These are phyloP conservation scores for Orobanche coerulescens DNA, from an alignment of 257 asterid species.

Conservation along the genomic window DNA sequence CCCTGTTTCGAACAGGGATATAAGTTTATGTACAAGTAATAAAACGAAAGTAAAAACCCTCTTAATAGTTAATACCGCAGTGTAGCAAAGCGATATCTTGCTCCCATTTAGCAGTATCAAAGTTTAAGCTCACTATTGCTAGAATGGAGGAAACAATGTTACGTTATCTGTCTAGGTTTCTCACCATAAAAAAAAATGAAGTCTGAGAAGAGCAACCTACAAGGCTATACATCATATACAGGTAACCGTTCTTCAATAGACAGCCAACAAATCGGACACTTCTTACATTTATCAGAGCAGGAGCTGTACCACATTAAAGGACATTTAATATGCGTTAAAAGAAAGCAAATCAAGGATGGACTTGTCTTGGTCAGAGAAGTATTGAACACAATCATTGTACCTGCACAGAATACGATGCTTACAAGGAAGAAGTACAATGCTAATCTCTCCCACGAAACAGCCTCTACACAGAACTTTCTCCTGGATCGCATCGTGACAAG, in stretches of 20 bases:
- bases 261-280: constrained; percentile 87
- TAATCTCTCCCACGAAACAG: constrained; percentile 92
- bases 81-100: constrained; percentile 22
- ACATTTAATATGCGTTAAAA: neutral
- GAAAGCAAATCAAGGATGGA: neutral
- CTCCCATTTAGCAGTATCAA: constrained; percentile 36
- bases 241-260: constrained; percentile 65
- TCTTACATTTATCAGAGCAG: constrained; percentile 79
- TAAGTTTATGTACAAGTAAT: constrained; percentile 29
- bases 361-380: neutral
- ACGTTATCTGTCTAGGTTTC: constrained; percentile 21
- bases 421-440: constrained; percentile 90
- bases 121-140: constrained; percentile 22
- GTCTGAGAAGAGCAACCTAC: constrained; percentile 17
- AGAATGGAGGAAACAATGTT: constrained; percentile 20
- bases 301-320: constrained; percentile 38
- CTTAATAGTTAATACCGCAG: constrained; percentile 16
- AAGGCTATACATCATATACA: constrained; percentile 88
- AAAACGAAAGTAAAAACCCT: constrained; percentile 10
- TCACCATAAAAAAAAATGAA: constrained; percentile 10
- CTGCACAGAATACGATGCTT: constrained; percentile 95
- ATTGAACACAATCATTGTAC: constrained; percentile 34
- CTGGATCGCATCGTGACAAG: constrained; percentile 34
- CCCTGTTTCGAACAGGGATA: constrained; percentile 14
- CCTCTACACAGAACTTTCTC: constrained; percentile 90